These are phyloP conservation scores for Sphaerostilbella broomeana DNA, from an alignment of 2,329 filamentous ascomycete species.

Conservation along the genomic window DNA sequence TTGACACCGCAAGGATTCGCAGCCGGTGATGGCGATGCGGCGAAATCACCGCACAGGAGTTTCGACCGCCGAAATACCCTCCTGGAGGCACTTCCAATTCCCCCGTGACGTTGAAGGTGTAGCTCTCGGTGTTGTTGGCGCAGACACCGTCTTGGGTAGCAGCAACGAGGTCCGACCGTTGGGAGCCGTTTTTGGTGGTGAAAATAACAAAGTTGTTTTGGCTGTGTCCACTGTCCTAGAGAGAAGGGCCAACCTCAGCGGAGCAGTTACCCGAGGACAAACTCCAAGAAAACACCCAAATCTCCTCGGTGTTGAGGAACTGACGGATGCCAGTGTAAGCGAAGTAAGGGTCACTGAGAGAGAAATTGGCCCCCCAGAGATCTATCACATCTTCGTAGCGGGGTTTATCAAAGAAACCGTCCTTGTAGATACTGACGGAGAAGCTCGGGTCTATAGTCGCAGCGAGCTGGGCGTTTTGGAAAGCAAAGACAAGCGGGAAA, in stretches of 20 bases:
- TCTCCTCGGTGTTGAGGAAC: background rate
- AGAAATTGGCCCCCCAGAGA: too few relatives aligned
- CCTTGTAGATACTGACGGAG: background rate
- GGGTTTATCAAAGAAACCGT: background rate
- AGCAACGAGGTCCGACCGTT: background rate
- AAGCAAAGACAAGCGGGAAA: conserved; percentile 4
- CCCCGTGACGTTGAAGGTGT: background rate
- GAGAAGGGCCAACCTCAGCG: too few relatives aligned
- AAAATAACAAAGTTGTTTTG: background rate
- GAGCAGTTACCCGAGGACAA: background rate
- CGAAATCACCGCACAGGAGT: background rate
- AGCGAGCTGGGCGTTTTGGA: conserved; percentile 2
- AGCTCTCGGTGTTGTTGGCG: background rate
- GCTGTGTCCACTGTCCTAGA: background rate
- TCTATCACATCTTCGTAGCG: background rate
- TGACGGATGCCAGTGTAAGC: background rate
- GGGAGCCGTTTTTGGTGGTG: background rate
- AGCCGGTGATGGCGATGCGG: background rate
- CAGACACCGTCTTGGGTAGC: too few relatives aligned
- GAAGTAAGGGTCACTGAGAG: background rate
- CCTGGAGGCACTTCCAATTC: background rate
- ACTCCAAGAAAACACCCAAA: background rate
- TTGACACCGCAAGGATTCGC: conserved; percentile 1
- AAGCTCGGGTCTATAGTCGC: background rate
- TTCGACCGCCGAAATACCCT: background rate